Conservation (phyloP, 202 grass and related monocot genomes). For the Panicum virgatum region DNA sequence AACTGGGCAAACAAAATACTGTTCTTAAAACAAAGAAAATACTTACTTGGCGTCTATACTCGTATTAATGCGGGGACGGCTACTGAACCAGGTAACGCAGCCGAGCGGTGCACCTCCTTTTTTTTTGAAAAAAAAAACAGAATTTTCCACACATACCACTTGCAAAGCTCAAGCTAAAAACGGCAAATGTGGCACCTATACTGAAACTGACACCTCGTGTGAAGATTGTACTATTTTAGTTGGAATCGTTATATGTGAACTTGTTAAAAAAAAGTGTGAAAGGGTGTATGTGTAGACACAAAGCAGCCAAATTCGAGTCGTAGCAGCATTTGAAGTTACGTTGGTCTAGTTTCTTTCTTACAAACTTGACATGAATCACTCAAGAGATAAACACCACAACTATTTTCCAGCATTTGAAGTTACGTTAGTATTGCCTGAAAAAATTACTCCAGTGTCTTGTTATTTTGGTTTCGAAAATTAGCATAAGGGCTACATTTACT, state of each 20-base stretch:
- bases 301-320: neutral
- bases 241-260: neutral
- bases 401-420: too few species aligned
- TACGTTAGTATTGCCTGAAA: neutral
- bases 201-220: neutral
- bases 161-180: neutral
- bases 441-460: neutral
- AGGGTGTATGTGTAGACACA: neutral
- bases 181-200: neutral
- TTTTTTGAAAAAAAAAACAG: neutral
- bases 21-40: too few species aligned
- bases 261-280: neutral
- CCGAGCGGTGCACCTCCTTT: neutral
- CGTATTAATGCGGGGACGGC: neutral
- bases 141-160: neutral
- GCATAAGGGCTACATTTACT: neutral
- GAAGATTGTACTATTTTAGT: neutral
- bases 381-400: neutral
- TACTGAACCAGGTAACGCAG: neutral
- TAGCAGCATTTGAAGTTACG: too few species aligned
- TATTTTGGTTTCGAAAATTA: neutral
- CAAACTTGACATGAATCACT: neutral
- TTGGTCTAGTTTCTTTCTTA: too few species aligned
- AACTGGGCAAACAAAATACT: neutral
- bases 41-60: neutral